Base-by-base conservation (phyloP, 2,329 filamentous ascomycete genomes). In the Colletotrichum zoysiae region DNA sequence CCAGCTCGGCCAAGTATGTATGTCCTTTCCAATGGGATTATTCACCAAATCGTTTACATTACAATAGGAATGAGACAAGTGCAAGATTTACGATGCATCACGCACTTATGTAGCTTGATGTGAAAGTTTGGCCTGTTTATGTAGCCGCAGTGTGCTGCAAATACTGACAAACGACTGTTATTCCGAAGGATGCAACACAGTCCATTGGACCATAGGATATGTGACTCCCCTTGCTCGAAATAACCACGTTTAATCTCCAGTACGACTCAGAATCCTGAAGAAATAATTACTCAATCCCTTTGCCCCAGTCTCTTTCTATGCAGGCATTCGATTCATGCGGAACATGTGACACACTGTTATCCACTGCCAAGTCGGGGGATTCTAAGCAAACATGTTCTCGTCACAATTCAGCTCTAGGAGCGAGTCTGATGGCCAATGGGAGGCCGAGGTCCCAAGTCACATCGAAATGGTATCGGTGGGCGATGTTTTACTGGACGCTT, bases 291-390 rank as follows among this genome's bases (percentile, higher is more conserved):
- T 55, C 65, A 18, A 64, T 42, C 18, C 74, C 70, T 26, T 78
- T 75, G 1, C 77, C 77, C 73, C 73, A 75, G 9, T 74, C 71
- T 14, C 76, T 74, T 12, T 30, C 48, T 59, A 74, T 76, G 75
- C 76, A 79, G 4, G 8, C 44, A 46, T 46, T 9, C 20, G 9
- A 46, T 14, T 20, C 44, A 9, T 20, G 44, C 18, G 6, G 42
- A 44, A 4, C 20, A 46, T n/a, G 44, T 46, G 42, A 18, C 44
- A n/a, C 20, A n/a, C 5, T 18, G 2, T 20, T 9, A 9, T 8
- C 18, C 44, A 46, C 44, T 2, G 18, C 7, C 20, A 4, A n/a
- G 20, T n/a, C 20, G 18, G 7, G 18, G 44, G 5, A 18, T 42
- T 46, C 1, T 20, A 46, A 3, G 11, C 44, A n/a, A 26, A 26